A percentile compares a stretch with the other conserved stretches of the same genome.
These are phyloP conservation scores for Schizophyllum amplum DNA, from an alignment of 1,284 basidiomycete genomes.

Conservation along the genomic window DNA sequence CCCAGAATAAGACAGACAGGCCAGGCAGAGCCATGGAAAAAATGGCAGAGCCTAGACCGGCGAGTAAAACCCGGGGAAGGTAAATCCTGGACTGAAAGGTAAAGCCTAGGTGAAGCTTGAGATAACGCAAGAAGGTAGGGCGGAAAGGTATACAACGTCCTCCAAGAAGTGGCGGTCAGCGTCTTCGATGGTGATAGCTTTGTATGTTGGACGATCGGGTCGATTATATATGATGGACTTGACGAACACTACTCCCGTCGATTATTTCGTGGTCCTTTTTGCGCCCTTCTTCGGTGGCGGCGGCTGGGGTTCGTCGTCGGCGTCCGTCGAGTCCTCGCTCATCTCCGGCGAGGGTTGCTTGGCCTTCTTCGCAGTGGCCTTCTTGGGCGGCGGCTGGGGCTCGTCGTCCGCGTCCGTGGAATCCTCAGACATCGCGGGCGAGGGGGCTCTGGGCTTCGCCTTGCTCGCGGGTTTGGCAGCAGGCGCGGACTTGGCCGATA, in stretches of 20 bases:
- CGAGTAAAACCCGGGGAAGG: too few species aligned
- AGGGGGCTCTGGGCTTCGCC: not conserved
- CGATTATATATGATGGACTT: not conserved
- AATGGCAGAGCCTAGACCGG: too few species aligned
- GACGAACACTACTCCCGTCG: not conserved
- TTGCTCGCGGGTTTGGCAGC: not conserved
- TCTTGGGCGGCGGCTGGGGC: not conserved
- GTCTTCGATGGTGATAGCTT: not conserved
- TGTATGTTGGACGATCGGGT: not conserved
- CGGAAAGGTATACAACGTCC: not conserved
- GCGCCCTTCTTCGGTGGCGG: too few species aligned
- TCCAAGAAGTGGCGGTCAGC: not conserved
- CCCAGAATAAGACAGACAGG: too few species aligned
- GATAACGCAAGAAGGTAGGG: too few species aligned
- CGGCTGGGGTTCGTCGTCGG: not conserved
- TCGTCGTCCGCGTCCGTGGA: not conserved
- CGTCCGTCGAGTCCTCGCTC: not conserved
- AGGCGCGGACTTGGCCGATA: not conserved
- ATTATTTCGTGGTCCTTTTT: not conserved
- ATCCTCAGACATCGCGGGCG: not conserved
- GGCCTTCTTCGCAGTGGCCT: not conserved
- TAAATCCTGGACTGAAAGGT: too few species aligned
- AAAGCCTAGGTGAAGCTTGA: too few species aligned
- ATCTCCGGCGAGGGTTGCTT: too few species aligned
- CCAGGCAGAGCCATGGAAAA: too few species aligned